Evolutionary conservation across 2,329 filamentous ascomycete species (phyloP), one percentile per base, ranked within the genome.

Genomic region (Hymenoscyphus fructigenus): DNA sequence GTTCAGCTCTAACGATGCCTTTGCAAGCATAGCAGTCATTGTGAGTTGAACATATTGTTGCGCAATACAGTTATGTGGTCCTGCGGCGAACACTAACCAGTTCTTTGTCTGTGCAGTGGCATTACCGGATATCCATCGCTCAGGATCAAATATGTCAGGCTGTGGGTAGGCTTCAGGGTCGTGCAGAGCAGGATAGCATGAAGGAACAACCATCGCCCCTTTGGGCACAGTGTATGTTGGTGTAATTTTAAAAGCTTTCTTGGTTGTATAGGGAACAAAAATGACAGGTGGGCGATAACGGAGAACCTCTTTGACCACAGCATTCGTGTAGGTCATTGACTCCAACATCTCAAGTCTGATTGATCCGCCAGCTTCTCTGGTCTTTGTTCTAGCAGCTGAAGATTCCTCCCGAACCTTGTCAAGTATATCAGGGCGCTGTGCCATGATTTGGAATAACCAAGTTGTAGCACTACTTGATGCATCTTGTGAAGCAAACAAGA

Each of bases 371-470:
- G 36, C 12, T 12, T 12, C 15, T 17, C 57, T 73, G 41, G 83
- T 79, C 0, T 82, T 82, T 2, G 72, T 76, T 0, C 82, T 73
- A 0, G 76, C 80, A 0, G 73, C 74, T 0, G 83, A 73, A 57
- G 84, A 84, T 67, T 84, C 82, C 34, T 79, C 74, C 1, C 82
- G 79, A 63, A 99, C 86, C 73, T 92, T 92, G 75, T 94, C 91
- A 62, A 98, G 84, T 62, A 96, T 84, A 66, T 98, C 94, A n/a
- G 94, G 94, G 69, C 93, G 90, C 80, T 98, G 92, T 57, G 95
- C 93, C 82, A 92, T 89, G 74, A 92, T 86, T 65, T 84, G 82
- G 72, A 84, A 84, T 0, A 84, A 69, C 81, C 81, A 84, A 0
- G 80, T 84, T 0, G 82, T 84, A 9, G 83, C 78, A 63, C 82